phyloP scores from a whole-genome alignment of 208 protist species.

The Crithidia brevicula region DNA sequence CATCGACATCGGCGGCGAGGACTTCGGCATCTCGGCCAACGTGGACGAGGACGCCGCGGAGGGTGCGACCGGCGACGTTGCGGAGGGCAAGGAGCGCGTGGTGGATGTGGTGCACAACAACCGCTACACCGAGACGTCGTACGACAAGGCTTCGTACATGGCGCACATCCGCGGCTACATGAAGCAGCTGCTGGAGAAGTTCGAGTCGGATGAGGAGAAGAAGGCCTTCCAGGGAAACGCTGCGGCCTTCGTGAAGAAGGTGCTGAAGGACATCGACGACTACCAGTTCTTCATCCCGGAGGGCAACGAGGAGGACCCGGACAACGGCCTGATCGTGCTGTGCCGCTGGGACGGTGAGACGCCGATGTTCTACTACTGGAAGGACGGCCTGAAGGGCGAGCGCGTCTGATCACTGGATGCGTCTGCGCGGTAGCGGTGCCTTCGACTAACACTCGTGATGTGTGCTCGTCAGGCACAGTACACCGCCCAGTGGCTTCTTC shows the following conservation, averaged over 20 bases:
- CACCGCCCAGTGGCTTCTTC: too few species aligned
- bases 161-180: conserved; percentile 93
- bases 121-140: conserved; percentile 91
- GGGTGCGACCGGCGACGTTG: conserved; percentile 83
- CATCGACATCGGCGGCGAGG: conserved; percentile 89
- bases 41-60: conserved; percentile 90
- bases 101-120: conserved; percentile 92
- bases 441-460: too few species aligned
- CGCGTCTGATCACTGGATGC: conserved; percentile 57
- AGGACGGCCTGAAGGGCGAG: conserved; percentile 87
- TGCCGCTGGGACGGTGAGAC: conserved; percentile 89
- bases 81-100: conserved; percentile 78
- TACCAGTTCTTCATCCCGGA: conserved; percentile 94
- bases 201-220: conserved; percentile 82
- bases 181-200: conserved; percentile 87
- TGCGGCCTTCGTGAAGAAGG: conserved; percentile 90
- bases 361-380: conserved; percentile 91
- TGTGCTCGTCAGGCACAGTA: too few species aligned
- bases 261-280: conserved; percentile 92
- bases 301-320: conserved; percentile 90
- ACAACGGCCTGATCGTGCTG: conserved; percentile 91
- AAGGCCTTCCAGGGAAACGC: conserved; percentile 91
- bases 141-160: conserved; percentile 94
- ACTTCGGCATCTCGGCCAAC: conserved; percentile 92
- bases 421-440: neutral